Conservation (phyloP, 768 basidiomycete genomes). For the Porpolomopsis calyptriformis region DNA sequence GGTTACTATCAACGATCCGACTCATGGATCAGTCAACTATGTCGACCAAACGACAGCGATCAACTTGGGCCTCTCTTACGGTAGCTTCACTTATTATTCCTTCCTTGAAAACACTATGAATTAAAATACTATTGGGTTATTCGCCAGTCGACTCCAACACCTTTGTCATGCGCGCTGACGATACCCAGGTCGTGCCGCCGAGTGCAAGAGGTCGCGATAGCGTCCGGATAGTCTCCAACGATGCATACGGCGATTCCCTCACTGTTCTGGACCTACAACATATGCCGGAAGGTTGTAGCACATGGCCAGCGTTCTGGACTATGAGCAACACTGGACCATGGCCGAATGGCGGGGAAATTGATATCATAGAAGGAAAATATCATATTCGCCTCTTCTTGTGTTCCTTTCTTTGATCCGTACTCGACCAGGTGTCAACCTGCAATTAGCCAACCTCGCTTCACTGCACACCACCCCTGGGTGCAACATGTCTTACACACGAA, state of each 20-base stretch:
- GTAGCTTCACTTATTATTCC: slow-evolving; percentile 19
- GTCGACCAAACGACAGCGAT: slow-evolving; percentile 34
- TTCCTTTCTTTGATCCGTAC: slow-evolving; percentile 3
- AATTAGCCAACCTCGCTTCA: slow-evolving; percentile 36
- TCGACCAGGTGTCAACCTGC: slow-evolving; percentile 43
- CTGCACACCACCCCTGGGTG: slow-evolving; percentile 46
- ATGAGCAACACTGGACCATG: slow-evolving; percentile 40
- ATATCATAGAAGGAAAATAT: slow-evolving; percentile 44
- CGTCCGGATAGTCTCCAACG: slow-evolving; percentile 39
- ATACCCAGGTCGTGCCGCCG: slow-evolving; percentile 24
- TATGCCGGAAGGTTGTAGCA: slow-evolving; percentile 50
- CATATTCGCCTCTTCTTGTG: background rate
- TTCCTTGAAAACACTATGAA: too few relatives aligned
- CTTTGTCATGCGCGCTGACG: slow-evolving; percentile 52
- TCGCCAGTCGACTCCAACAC: slow-evolving; percentile 25
- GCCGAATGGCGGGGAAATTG: slow-evolving; percentile 53
- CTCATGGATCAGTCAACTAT: slow-evolving; percentile 56
- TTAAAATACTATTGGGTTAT: background rate
- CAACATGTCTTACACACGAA: slow-evolving; percentile 29
- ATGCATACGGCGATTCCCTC: slow-evolving; percentile 35
- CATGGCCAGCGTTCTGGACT: slow-evolving; percentile 62
- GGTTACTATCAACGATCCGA: slow-evolving; percentile 47
- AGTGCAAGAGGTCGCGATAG: slow-evolving; percentile 43
- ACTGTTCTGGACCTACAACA: slow-evolving; percentile 43
- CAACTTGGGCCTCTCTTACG: slow-evolving; percentile 34